Evolutionary conservation across 2,329 filamentous ascomycete genomes (phyloP), one percentile per base, ranked within the genome.

Genomic region (Ascochyta rabiei): DNA sequence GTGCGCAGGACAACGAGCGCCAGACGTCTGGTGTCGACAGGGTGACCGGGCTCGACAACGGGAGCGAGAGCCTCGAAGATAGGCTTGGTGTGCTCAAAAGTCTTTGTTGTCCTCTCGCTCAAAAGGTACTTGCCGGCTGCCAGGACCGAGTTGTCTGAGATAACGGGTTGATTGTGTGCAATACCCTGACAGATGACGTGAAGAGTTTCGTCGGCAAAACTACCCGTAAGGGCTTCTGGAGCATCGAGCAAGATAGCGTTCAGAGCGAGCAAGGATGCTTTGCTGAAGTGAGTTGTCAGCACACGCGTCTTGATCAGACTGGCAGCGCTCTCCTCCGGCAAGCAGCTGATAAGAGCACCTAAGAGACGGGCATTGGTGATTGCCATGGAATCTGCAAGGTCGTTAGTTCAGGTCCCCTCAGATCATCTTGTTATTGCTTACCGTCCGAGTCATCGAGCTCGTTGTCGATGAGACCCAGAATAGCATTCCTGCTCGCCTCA

Each of bases 61-160:
- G 81, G 81, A 2, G 91, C 87, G 38, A 99, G 81, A 0, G 89
- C 83, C 67, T 93, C 87, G 67, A 98, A 91, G 16, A 98, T 81
- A 3, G 86, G 83, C 76, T 93, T 96, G 50, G 86, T 88, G 24
- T 84, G 83, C 69, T 96, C 92, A 66, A 89, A 95, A 42, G 82
- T 81, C 73, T 88, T 90, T 69, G 79, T 82, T 15, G 86, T 84
- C 35, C 78, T 74, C 34, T 88, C 83, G 2, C 84, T 83, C 13
- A 98, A 82, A 9, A 98, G 81, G 71, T 91, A 96, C 75, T 98
- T 98, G 64, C 93, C 95, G 18, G 92, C 89, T 33, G 93, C 93
- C 28, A 97, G 82, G 56, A 96, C 90, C 64, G 86, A 88, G 72
- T 97, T 96, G 70, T 96, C 91, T 44, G 90, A 86, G 56, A 98